Base-by-base conservation (phyloP, 2,329 filamentous ascomycete genomes). In the Fusarium dimerum region DNA sequence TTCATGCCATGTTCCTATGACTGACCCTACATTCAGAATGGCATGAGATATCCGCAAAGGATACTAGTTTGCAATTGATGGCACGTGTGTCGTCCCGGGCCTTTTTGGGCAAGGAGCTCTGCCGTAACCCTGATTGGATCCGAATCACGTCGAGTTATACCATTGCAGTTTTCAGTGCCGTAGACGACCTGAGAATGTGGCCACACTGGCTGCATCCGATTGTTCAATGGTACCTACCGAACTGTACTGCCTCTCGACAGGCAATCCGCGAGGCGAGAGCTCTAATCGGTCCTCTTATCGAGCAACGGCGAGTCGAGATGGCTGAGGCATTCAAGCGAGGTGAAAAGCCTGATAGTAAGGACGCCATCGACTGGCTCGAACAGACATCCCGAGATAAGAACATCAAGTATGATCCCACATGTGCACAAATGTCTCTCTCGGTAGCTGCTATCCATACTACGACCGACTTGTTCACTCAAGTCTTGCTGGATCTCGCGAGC, bases 311-410 rank as follows among this genome's bases (percentile, higher is more conserved):
- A 6, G 17, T 17, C n/a, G 38, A 47, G 8, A 47, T 32, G 11
- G 38, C 36, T 13, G 38, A 47, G 8, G 20, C 34, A 17, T 15
- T 29, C 3, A 8, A 15, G 10, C 34, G 26, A 44, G 42, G 42
- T 2, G 42, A 44, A 9, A 32, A 44, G 20, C 5, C 17, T 20
- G 26, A 16, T 15, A 5, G 11, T 16, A 47, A 47, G 12, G 45
- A 47, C 34, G 45, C 45, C 5, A 47, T 47, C 5, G 47, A 50
- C 20, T 50, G 41, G 47, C 32, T 45, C 10, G 47, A 50, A 13
- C 36, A 47, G 20, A 41, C 38, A 3, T 18, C 47, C 2, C 13
- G 40, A 9, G 32, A 40, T 3, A 50, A 50, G 7, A 32, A 32
- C n/a, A 29, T 47, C 8, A 6, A 4, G 11, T 50, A 50, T 15